A percentile compares a stretch with the other conserved stretches of the same genome.
These are phyloP conservation scores for Neostapfia colusana DNA, from an alignment of 176 grass and related monocot genomes.

Conservation along the genomic window DNA sequence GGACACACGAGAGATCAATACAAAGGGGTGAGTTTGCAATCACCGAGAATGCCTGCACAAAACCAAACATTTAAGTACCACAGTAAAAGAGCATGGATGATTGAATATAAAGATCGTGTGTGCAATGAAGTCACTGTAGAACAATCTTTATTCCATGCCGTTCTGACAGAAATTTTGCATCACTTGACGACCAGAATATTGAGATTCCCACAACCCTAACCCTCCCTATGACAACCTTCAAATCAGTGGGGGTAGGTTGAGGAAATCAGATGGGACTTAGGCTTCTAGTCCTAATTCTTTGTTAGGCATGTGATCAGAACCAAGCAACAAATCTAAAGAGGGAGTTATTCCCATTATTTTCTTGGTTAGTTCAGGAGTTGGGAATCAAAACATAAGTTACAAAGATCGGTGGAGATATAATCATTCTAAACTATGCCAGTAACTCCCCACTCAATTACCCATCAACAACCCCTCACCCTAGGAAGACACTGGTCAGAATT, in stretches of 20 bases:
- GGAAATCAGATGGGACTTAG: neutral
- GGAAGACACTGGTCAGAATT: neutral
- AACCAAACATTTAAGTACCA: neutral
- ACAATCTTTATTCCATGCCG: neutral
- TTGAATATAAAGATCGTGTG: neutral
- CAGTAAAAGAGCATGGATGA: neutral
- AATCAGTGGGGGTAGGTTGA: neutral
- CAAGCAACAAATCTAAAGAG: neutral
- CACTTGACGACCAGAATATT: neutral
- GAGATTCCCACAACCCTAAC: neutral
- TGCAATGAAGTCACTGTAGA: neutral
- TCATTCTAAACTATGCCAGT: no score
- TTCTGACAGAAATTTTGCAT: neutral
- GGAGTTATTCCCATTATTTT: neutral
- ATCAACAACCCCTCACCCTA: no score
- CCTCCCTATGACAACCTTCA: neutral
- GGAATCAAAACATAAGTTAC: neutral
- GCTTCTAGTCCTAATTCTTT: neutral
- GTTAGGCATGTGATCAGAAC: neutral
- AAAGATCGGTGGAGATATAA: neutral
- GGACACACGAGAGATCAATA: conserved; percentile 73
- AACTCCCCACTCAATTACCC: no score
- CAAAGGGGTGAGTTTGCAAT: conserved; percentile 80
- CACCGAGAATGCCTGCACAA: conserved; percentile 78
- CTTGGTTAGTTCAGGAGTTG: neutral